Evolutionary conservation across 2,329 filamentous ascomycete species (phyloP).

Genomic region (Dothidotthia symphoricarpi): DNA sequence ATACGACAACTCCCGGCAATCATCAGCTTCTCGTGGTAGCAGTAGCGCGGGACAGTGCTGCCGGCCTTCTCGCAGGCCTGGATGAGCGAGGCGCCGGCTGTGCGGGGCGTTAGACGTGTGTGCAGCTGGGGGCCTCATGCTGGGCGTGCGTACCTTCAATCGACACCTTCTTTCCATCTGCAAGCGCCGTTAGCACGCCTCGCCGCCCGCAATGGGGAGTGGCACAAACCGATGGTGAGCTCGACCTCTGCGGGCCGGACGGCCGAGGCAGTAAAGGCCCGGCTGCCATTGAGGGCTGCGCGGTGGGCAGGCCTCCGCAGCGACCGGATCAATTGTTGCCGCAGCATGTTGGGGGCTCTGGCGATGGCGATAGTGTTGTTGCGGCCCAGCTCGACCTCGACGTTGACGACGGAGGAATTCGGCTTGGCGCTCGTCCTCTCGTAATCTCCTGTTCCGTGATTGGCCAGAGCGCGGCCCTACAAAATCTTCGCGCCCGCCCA

Average conservation of each 20-base stretch:
- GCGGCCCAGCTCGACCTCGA: conserved; percentile 22
- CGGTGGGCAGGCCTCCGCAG: conserved; percentile 57
- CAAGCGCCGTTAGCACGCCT: conserved; percentile 36
- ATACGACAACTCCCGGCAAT: conserved; percentile 99
- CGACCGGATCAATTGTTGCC: conserved; percentile 63
- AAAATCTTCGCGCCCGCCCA: conserved; percentile 23
- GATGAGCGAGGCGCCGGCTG: conserved; percentile 94
- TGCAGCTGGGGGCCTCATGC: too few species aligned
- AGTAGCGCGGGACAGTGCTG: conserved; percentile 89
- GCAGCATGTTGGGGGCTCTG: conserved; percentile 54
- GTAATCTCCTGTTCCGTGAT: conserved; percentile 30
- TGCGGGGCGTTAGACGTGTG: conserved; percentile 33
- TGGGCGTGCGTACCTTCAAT: conserved; percentile 87
- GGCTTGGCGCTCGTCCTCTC: conserved; percentile 12
- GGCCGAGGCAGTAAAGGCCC: conserved; percentile 78
- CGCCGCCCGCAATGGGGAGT: conserved; percentile 18
- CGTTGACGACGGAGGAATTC: conserved; percentile 22
- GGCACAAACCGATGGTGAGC: conserved; percentile 81
- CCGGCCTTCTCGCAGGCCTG: conserved; percentile 99
- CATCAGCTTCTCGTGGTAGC: conserved; percentile 99
- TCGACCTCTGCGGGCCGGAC: conserved; percentile 87
- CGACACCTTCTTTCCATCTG: conserved; percentile 97
- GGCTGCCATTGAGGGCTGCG: conserved; percentile 59
- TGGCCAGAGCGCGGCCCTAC: conserved; percentile 28
- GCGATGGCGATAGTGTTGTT: conserved; percentile 29